Evolutionary conservation across 352 stramenopile genomes (phyloP), one percentile per base, ranked within the genome.

Genomic region (Pythium pyrilobum): DNA sequence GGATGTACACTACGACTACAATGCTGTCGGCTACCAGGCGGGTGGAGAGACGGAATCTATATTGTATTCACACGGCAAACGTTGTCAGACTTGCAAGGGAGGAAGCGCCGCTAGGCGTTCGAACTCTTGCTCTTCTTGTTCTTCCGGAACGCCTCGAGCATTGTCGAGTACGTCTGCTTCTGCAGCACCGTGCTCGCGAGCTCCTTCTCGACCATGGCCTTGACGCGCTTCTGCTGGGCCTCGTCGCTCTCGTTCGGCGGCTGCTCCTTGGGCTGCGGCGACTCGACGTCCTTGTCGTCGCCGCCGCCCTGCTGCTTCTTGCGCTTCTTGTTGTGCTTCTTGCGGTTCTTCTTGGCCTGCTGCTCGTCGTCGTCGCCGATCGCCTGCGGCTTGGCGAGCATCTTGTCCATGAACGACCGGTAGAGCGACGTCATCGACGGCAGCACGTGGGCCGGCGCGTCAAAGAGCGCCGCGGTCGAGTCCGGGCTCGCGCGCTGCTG

Each of bases 361-460:
- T 73, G 50, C 20, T 70, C 50, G 15, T 53, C 31, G 18, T 67
- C 24, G 16, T 44, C 34, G 8, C 23, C 52, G 1, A 40, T 52
- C 0, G 44, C 52, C 20, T 77, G 68, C 4, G 79, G 64, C 55
- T 92, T 91, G 7, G 74, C 66, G 43, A 95, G 67, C 76, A 95
- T 90, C 59, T 80, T 85, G 57, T 95, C 84, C 81, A 95, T 89
- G 55, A 92, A 95, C 38, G 79, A 87, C 4, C 78, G 66, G 64
- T 92, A 95, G 33, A 95, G 62, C 27, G 78, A 72, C 37, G 81
- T 85, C 72, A 94, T 89, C 13, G 81, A 88, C 40, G 84, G 84
- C 51, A 94, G 53, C 36, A 92, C 84, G 64, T 95, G 84, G 13
- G 76, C 77, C 10, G 84, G 81, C 7, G 81, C 84, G 25, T 91